A percentile compares a stretch with the other conserved stretches of the same genome.
Conservation (phyloP, 2,329 filamentous ascomycete species). For the Hymenoscyphus fructigenus region DNA sequence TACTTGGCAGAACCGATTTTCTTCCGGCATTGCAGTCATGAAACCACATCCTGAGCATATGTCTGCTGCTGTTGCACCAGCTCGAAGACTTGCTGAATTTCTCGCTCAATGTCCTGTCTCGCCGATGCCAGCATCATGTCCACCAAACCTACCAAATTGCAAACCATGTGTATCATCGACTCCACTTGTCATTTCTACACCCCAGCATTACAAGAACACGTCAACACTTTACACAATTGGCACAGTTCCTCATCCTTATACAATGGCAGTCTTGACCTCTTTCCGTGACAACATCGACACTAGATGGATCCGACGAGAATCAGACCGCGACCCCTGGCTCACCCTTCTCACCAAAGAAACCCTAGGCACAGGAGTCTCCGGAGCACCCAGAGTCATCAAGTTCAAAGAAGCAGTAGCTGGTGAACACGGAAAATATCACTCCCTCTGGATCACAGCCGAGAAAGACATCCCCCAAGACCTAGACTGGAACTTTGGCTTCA, state of each 20-base stretch:
- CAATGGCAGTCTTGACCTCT: slow-evolving; percentile 66
- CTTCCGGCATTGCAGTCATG: slow-evolving; percentile 74
- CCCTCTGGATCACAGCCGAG: slow-evolving; percentile 81
- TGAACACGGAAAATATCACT: slow-evolving; percentile 59
- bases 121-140: slow-evolving; percentile 75
- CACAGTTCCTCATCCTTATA: slow-evolving; percentile 89
- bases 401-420: slow-evolving; percentile 83
- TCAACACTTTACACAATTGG: slow-evolving; percentile 77
- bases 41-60: slow-evolving; percentile 78
- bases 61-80: slow-evolving; percentile 68
- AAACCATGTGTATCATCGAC: slow-evolving; percentile 67
- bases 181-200: slow-evolving; percentile 65
- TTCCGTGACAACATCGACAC: slow-evolving; percentile 61
- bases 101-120: slow-evolving; percentile 73
- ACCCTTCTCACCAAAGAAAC: slow-evolving; percentile 67
- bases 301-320: slow-evolving; percentile 64
- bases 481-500: slow-evolving; percentile 89
- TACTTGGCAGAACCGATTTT: slow-evolving; percentile 79
- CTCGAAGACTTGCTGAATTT: slow-evolving; percentile 69
- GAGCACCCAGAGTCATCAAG: slow-evolving; percentile 63
- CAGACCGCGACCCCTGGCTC: slow-evolving; percentile 78
- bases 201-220: slow-evolving; percentile 68
- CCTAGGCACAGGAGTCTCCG: slow-evolving; percentile 61
- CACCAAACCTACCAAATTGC: slow-evolving; percentile 76
- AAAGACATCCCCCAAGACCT: slow-evolving; percentile 60